A percentile compares a stretch with the other conserved stretches of the same genome.
These are phyloP conservation scores for Claviceps monticola DNA, from an alignment of 2,329 filamentous ascomycete genomes.

Conservation along the genomic window DNA sequence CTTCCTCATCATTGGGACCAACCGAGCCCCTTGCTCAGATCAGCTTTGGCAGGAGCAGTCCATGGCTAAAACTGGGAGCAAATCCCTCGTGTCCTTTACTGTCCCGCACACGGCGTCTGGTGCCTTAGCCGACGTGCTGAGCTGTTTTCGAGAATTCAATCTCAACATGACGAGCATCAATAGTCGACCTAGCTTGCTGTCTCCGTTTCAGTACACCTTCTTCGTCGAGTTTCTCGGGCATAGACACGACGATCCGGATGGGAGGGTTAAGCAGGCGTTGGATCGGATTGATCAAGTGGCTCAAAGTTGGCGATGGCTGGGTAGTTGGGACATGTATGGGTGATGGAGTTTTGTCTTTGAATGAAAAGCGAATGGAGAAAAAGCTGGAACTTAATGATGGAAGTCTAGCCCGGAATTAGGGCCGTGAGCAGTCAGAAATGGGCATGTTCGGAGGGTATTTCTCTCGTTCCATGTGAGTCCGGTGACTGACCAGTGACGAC, in stretches of 20 bases:
- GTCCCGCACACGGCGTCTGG: conserved; percentile 65
- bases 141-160: conserved; percentile 57
- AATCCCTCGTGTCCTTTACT: conserved; percentile 73
- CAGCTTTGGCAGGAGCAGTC: conserved; percentile 15
- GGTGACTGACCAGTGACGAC: background rate
- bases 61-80: conserved; percentile 27
- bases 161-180: conserved; percentile 88
- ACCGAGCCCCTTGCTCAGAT: conserved; percentile 13
- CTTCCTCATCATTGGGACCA: conserved; percentile 52
- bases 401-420: too few species aligned
- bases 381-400: too few species aligned
- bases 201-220: conserved; percentile 84
- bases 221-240: conserved; percentile 78
- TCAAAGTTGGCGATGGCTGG: conserved; percentile 53
- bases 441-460: background rate
- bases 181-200: conserved; percentile 60
- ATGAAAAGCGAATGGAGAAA: too few species aligned
- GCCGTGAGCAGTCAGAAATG: background rate
- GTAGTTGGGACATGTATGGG: conserved; percentile 44
- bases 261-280: conserved; percentile 46
- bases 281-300: conserved; percentile 42
- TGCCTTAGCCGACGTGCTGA: conserved; percentile 67
- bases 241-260: conserved; percentile 33
- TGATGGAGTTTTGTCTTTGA: background rate
- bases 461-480: background rate